Evolutionary conservation across 139 green algal genomes (phyloP).

Genomic region (Edaphochlamys debaryana): DNA sequence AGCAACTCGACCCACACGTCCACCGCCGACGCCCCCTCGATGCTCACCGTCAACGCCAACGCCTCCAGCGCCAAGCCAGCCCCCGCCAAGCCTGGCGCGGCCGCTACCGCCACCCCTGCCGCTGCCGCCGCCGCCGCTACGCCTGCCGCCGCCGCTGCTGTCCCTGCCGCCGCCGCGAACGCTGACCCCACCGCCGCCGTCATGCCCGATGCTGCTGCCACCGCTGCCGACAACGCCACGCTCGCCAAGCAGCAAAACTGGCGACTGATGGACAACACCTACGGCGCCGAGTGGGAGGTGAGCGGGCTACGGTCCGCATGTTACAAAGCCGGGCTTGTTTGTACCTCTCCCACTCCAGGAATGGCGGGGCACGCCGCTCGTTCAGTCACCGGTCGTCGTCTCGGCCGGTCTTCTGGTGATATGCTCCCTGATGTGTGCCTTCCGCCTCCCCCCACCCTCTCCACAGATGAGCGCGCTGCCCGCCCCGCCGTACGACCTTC

Average conservation of each 20-base stretch:
- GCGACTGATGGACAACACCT: constrained; percentile 31
- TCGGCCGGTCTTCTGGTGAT: too few species aligned
- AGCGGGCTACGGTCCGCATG: constrained; percentile 4
- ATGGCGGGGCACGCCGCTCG: too few species aligned
- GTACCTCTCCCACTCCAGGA: too few species aligned
- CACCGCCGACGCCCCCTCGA: neutral
- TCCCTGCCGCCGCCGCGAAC: neutral
- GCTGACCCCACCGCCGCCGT: too few species aligned
- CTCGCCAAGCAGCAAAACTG: neutral
- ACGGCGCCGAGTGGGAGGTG: constrained; percentile 5
- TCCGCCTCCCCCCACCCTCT: neutral
- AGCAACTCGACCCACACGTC: constrained; percentile 10
- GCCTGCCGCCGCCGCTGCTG: neutral
- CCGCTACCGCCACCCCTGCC: neutral
- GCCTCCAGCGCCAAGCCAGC: neutral
- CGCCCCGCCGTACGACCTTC: constrained; percentile 27
- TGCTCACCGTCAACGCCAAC: neutral
- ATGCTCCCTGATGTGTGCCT: neutral
- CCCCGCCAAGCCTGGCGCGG: too few species aligned
- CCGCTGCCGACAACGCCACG: too few species aligned
- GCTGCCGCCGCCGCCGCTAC: neutral
- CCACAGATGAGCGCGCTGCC: constrained; percentile 11
- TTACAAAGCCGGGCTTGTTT: neutral
- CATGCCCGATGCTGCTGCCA: neutral
- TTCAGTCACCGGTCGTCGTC: too few species aligned